These are phyloP conservation scores for Russula lepida DNA, from an alignment of 768 basidiomycete genomes.

Conservation along the genomic window DNA sequence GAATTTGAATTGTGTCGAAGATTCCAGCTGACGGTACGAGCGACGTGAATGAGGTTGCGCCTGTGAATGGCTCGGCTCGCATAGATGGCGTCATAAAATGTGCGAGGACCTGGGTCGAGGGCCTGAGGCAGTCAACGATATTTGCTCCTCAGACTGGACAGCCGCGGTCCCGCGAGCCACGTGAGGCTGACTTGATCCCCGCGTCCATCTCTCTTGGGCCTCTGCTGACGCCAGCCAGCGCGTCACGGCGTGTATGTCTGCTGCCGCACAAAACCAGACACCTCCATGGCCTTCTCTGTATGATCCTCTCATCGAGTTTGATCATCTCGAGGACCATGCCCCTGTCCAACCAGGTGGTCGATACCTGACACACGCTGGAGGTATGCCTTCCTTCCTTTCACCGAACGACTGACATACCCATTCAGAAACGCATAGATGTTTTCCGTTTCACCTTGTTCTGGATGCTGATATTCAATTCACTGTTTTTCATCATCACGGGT, in stretches of 20 bases:
- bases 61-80: no score
- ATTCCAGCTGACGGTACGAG: no score
- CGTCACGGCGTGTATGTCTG: slow-evolving; percentile 2
- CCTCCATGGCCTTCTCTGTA: slow-evolving; percentile 21
- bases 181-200: not conserved
- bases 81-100: no score
- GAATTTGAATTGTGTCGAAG: no score
- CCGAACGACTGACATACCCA: not conserved
- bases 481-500: slow-evolving; percentile 17
- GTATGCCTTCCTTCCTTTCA: not conserved
- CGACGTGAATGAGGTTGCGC: no score
- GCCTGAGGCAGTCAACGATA: no score
- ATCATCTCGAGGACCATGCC: slow-evolving; percentile 14
- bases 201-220: not conserved
- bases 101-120: no score
- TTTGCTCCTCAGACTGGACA: no score
- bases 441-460: slow-evolving; percentile 22
- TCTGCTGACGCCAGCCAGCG: not conserved
- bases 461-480: slow-evolving; percentile 19
- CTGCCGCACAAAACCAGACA: not conserved
- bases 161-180: no score
- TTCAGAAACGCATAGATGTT: slow-evolving; percentile 11
- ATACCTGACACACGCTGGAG: slow-evolving; percentile 11
- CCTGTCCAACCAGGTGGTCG: slow-evolving; percentile 16
- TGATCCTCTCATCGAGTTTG: slow-evolving; percentile 19